A percentile compares a stretch with the other conserved stretches of the same genome.
Evolutionary conservation across 2,329 filamentous ascomycete genomes (phyloP).

Genomic region (Cordyceps cateniannulata): DNA sequence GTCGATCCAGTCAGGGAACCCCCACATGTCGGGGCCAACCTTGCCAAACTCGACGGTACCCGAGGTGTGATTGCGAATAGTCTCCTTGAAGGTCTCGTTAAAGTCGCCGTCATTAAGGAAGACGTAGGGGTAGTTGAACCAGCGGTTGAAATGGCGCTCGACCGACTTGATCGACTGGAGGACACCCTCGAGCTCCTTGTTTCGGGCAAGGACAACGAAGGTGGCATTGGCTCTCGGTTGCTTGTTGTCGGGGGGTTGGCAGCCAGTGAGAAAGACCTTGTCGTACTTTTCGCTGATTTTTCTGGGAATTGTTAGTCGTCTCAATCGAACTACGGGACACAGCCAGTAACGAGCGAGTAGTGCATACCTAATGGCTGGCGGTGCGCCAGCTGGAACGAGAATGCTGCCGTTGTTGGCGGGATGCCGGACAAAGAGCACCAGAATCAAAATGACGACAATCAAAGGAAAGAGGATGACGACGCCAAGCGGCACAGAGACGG

Average conservation of each 20-base stretch:
- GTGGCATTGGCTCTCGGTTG: slow-evolving; percentile 84
- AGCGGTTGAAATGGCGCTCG: slow-evolving; percentile 97
- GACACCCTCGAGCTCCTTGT: slow-evolving; percentile 94
- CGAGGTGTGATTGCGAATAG: slow-evolving; percentile 85
- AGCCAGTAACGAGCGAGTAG: neutral
- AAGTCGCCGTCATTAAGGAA: slow-evolving; percentile 98
- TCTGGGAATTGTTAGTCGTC: slow-evolving; percentile 38
- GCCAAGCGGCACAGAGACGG: slow-evolving; percentile 85
- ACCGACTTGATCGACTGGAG: slow-evolving; percentile 96
- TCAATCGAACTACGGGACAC: too few species aligned
- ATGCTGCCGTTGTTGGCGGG: slow-evolving; percentile 76
- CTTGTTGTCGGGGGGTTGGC: slow-evolving; percentile 71
- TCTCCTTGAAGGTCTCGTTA: slow-evolving; percentile 87
- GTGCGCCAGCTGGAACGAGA: slow-evolving; percentile 80
- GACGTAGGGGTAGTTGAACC: slow-evolving; percentile 98
- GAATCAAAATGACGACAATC: slow-evolving; percentile 83
- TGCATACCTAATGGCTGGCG: slow-evolving; percentile 78
- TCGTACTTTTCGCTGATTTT: slow-evolving; percentile 97
- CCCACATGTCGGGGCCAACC: slow-evolving; percentile 88
- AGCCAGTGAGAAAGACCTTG: slow-evolving; percentile 91
- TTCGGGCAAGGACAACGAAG: slow-evolving; percentile 90
- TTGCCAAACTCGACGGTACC: slow-evolving; percentile 85
- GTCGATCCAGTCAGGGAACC: slow-evolving; percentile 94
- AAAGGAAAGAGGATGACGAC: slow-evolving; percentile 89
- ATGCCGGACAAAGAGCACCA: slow-evolving; percentile 83